Conservation (phyloP, 768 basidiomycete genomes). For the Leccinum barrowsii region DNA sequence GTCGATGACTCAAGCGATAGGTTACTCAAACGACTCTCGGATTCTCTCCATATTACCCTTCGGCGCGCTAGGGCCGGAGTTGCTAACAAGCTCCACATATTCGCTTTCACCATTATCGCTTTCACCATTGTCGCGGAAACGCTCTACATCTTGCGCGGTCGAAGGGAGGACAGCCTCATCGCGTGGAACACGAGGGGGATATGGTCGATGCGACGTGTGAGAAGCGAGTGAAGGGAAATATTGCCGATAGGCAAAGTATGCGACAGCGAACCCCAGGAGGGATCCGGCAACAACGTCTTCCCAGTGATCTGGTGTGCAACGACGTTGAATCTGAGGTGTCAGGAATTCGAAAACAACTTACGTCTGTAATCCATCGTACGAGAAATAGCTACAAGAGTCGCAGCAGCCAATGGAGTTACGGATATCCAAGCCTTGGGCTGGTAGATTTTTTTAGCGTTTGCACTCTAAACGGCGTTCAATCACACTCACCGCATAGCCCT, state of each 20-base stretch:
- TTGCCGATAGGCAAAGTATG: constrained; percentile 78
- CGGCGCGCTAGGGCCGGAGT: constrained; percentile 4
- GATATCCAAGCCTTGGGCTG: constrained; percentile 83
- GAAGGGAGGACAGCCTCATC: constrained; percentile 44
- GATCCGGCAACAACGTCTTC: constrained; percentile 84
- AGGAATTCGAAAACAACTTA: constrained; percentile 26
- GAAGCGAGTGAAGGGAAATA: constrained; percentile 77
- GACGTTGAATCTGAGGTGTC: constrained; percentile 4
- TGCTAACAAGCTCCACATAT: constrained; percentile 25
- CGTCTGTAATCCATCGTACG: constrained; percentile 92
- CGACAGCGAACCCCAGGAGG: constrained; percentile 63
- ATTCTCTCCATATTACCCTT: constrained; percentile 32
- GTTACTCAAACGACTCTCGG: constrained; percentile 26
- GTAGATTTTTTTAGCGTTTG: constrained; percentile 2
- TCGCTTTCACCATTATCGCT: constrained; percentile 21
- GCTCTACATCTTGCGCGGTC: constrained; percentile 13
- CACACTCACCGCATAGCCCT: constrained; percentile 61
- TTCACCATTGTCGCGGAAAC: constrained; percentile 15
- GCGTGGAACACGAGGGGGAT: constrained; percentile 60
- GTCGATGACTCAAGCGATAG: constrained; percentile 5
- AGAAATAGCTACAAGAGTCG: constrained; percentile 74
- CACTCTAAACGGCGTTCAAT: not conserved
- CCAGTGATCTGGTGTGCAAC: constrained; percentile 69
- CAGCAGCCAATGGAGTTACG: constrained; percentile 71
- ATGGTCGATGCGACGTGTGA: constrained; percentile 62